Percentiles rank a stretch among this genome's conserved stretches.
These are phyloP conservation scores for Calycina herbarum DNA, from an alignment of 2,329 filamentous ascomycete genomes.

Conservation along the genomic window DNA sequence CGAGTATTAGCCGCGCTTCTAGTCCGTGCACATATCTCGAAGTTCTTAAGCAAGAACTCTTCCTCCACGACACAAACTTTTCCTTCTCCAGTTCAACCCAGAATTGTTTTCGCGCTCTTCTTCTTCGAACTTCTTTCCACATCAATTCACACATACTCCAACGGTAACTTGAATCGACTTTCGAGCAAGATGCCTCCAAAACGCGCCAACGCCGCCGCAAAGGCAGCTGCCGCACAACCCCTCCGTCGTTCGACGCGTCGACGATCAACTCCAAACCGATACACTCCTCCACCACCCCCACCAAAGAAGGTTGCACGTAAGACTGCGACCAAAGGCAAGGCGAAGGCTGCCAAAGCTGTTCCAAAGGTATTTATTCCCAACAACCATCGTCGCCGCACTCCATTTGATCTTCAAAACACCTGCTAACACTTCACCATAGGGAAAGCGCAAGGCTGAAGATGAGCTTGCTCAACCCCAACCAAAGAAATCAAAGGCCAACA, in stretches of 20 bases:
- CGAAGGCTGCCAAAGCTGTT: too few relatives aligned
- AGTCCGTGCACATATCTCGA: not conserved
- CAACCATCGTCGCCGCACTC: not conserved
- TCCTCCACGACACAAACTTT: not conserved
- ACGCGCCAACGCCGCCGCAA: slow-evolving; percentile 16
- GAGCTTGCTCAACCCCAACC: not conserved
- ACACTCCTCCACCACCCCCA: slow-evolving; percentile 3
- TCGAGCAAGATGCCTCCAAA: slow-evolving; percentile 24
- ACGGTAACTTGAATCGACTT: not conserved
- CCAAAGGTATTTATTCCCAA: not conserved
- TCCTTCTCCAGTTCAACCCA: not conserved
- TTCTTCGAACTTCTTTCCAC: not conserved
- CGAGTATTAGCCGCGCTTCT: too few relatives aligned
- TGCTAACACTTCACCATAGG: not conserved
- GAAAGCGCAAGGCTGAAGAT: not conserved
- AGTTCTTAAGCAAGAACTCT: not conserved
- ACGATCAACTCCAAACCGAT: slow-evolving; percentile 3
- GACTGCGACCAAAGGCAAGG: too few relatives aligned
- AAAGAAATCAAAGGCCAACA: slow-evolving; percentile 22
- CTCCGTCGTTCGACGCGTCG: slow-evolving; percentile 2
- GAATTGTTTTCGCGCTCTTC: not conserved
- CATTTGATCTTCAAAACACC: not conserved
- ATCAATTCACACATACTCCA: too few relatives aligned
- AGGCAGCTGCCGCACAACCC: slow-evolving; percentile 10
- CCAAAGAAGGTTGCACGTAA: not conserved